A percentile compares a stretch with the other conserved stretches of the same genome.
Conservation (phyloP, 1,284 basidiomycete species). For the Pascua guehoae region DNA sequence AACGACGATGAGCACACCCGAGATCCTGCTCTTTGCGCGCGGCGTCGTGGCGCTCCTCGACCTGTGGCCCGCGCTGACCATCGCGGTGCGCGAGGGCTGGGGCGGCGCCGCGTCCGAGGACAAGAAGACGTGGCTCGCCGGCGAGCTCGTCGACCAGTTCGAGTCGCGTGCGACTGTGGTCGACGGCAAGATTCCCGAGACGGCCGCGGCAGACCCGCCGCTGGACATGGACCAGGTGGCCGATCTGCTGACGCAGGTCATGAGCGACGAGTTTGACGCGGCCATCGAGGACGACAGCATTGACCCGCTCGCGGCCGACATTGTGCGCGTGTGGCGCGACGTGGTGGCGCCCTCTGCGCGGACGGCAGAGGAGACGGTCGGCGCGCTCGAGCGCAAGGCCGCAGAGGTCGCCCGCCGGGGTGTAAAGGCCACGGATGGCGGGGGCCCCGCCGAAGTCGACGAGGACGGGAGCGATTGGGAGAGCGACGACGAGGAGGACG, state of each 20-base stretch:
- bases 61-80: slow-evolving; percentile 74
- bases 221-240: slow-evolving; percentile 74
- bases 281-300: slow-evolving; percentile 76
- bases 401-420: slow-evolving; percentile 48
- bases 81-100: slow-evolving; percentile 78
- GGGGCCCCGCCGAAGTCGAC: slow-evolving; percentile 46
- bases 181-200: slow-evolving; percentile 22
- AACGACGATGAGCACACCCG: slow-evolving; percentile 2
- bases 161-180: slow-evolving; percentile 52
- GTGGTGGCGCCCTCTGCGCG: slow-evolving; percentile 47
- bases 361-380: slow-evolving; percentile 58
- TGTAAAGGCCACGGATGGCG: slow-evolving; percentile 25
- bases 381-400: slow-evolving; percentile 59
- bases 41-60: slow-evolving; percentile 73
- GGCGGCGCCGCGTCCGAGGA: slow-evolving; percentile 67
- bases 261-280: slow-evolving; percentile 80
- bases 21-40: slow-evolving; percentile 65
- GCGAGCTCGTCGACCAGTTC: slow-evolving; percentile 77
- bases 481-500: slow-evolving; percentile 50
- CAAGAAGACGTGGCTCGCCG: slow-evolving; percentile 77
- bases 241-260: slow-evolving; percentile 64
- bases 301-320: slow-evolving; percentile 64
- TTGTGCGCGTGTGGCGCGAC: slow-evolving; percentile 65
- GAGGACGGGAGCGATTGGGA: slow-evolving; percentile 57
- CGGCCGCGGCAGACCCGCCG: slow-evolving; percentile 43